Base-by-base conservation (phyloP, 2,329 filamentous ascomycete species). In the Lasiodiplodia sp. region DNA sequence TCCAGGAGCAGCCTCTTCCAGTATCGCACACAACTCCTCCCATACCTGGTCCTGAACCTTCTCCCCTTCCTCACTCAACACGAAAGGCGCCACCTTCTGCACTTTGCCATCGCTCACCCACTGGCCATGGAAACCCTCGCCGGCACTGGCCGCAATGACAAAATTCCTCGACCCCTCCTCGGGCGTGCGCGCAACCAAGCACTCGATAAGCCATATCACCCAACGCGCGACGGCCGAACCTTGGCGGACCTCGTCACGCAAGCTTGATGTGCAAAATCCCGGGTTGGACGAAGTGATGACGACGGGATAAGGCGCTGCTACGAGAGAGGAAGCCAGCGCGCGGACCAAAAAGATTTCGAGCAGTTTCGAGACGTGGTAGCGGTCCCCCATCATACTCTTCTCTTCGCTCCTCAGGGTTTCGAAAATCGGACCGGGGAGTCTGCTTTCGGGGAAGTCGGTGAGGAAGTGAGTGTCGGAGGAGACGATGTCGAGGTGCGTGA, bases 141-240 rank as follows among this genome's bases (percentile, higher is more conserved):
- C 21, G 71, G 72, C 7, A 72, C 65, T 47, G 3, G 75, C 81
- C 0, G 78, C 80, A 70, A 79, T 73, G 0, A 82, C 80, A 21
- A 84, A 72, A 1, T 77, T 82, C 28, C 82, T 70, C 10, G 74
- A 75, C 0, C 82, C 82, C 2, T 79, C 77, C 68, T 83, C 81
- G 0, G 79, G 81, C 2, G 74, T 77, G 2, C 81, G 72, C 4
- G 77, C 80, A 16, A 79, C 68, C 4, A 77, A 18, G 11, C 72
- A 62, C 8, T 72, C 70, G 18, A 74, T 5, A 6, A 77, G 40
- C 0, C 16, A 58, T 1, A 73, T 21, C 1, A 18, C 37, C 21
- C 37, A 63, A 1, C 71, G 71, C 1, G n/a, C 38, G 21, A 31
- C 16, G 31, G 18, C 28, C 11, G 47, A 8, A 2, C 47, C 66